A percentile compares a stretch with the other conserved stretches of the same genome.
Conservation (phyloP, 164 flowering plant genomes). For the Annona cherimola region DNA sequence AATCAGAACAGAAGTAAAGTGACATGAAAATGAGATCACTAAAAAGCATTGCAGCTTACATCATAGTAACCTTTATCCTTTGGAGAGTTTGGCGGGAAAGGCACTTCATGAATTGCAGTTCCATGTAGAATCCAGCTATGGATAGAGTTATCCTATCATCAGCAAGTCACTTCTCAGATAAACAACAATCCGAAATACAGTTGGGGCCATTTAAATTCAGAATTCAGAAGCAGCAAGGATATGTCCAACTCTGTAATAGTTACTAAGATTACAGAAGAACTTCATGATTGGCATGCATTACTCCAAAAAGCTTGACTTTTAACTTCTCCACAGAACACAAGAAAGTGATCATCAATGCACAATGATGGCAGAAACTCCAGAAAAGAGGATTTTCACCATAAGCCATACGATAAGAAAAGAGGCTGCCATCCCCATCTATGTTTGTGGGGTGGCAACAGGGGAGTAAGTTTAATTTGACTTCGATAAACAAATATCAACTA, state of each 20-base stretch:
- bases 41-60: conserved; percentile 36
- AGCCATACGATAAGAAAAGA: too few species aligned
- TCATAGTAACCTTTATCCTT: conserved; percentile 38
- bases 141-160: conserved; percentile 59
- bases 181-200: not conserved
- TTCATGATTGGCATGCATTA: not conserved
- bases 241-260: not conserved
- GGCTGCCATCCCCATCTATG: too few species aligned
- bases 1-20: conserved; percentile 7
- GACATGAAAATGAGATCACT: not conserved
- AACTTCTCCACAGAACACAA: not conserved
- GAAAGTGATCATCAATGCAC: not conserved
- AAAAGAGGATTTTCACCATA: not conserved
- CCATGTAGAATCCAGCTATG: conserved; percentile 59
- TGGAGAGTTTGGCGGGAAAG: conserved; percentile 57
- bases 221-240: conserved; percentile 1
- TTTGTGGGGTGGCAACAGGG: too few species aligned
- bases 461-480: too few species aligned
- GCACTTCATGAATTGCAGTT: conserved; percentile 40
- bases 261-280: not conserved
- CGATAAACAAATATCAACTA: not conserved
- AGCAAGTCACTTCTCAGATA: not conserved
- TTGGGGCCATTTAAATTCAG: not conserved
- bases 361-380: not conserved
- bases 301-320: not conserved